phyloP scores from a whole-genome alignment of 2,329 filamentous ascomycete species.

The Sporothrix humicola region DNA sequence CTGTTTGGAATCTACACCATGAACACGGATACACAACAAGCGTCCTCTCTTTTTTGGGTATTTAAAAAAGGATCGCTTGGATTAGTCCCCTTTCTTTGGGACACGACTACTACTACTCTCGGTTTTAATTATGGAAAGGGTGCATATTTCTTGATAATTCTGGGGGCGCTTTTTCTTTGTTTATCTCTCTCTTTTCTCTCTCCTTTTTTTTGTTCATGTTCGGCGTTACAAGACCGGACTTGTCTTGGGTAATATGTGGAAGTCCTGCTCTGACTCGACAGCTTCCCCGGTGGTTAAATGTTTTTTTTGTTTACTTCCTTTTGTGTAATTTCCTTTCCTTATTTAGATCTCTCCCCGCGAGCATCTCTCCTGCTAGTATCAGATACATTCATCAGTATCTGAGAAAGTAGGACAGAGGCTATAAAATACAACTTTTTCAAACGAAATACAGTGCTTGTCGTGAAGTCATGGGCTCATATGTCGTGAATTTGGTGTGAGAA shows the following conservation, averaged over 20 bases:
- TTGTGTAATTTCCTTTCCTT: neutral
- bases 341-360: conserved; percentile 5
- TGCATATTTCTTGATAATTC: neutral
- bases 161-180: conserved; percentile 6
- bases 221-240: conserved; percentile 22
- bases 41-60: conserved; percentile 9
- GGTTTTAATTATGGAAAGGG: neutral
- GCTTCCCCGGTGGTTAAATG: neutral
- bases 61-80: no score
- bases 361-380: neutral
- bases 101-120: neutral
- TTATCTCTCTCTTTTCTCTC: neutral
- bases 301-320: neutral
- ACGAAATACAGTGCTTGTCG: neutral
- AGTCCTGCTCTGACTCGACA: neutral
- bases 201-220: neutral
- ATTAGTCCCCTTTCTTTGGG: neutral
- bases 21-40: conserved; percentile 11
- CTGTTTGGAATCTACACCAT: neutral
- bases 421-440: neutral
- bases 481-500: neutral
- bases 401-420: no score
- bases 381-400: neutral
- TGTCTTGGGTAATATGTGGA: neutral
- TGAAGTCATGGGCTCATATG: neutral